Conservation (phyloP, 805 yeast species). For the Myxozyma monticola region DNA sequence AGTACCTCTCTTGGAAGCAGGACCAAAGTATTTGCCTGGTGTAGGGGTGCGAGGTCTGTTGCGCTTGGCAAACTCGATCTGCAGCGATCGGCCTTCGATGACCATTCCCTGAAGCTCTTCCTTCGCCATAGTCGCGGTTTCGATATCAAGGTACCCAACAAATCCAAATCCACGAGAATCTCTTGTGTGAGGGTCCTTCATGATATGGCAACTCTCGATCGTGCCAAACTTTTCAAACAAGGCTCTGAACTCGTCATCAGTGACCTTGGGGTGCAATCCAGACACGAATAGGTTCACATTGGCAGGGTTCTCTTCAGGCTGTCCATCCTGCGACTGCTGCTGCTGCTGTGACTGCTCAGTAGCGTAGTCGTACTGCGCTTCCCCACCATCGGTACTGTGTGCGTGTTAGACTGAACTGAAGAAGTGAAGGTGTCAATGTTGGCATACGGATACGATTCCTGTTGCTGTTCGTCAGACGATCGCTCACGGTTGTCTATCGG, state of each 20-base stretch:
- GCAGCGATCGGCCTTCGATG: conserved; percentile 45
- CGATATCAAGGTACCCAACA: conserved; percentile 46
- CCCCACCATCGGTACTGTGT: neutral
- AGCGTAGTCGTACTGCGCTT: neutral
- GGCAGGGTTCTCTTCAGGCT: neutral
- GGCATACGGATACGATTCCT: neutral
- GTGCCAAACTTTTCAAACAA: conserved; percentile 36
- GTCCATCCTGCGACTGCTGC: neutral
- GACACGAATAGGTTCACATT: conserved; percentile 38
- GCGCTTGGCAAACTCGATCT: conserved; percentile 49
- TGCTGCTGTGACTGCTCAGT: neutral
- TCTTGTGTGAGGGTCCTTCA: conserved; percentile 48
- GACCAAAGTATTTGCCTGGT: conserved; percentile 42
- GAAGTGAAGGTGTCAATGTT: neutral
- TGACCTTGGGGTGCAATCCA: conserved; percentile 38
- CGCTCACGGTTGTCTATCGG: neutral
- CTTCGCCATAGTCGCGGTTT: conserved; percentile 49
- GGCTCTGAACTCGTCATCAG: conserved; percentile 34
- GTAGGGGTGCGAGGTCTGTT: conserved; percentile 42
- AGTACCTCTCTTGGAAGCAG: conserved; percentile 17
- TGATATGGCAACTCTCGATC: conserved; percentile 42
- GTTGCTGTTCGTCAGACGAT: neutral
- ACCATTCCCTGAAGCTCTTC: conserved; percentile 46
- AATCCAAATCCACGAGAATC: conserved; percentile 55
- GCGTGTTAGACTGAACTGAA: neutral